Base-by-base conservation (phyloP, 2,329 filamentous ascomycete genomes). In the Aspergillus proliferans region DNA sequence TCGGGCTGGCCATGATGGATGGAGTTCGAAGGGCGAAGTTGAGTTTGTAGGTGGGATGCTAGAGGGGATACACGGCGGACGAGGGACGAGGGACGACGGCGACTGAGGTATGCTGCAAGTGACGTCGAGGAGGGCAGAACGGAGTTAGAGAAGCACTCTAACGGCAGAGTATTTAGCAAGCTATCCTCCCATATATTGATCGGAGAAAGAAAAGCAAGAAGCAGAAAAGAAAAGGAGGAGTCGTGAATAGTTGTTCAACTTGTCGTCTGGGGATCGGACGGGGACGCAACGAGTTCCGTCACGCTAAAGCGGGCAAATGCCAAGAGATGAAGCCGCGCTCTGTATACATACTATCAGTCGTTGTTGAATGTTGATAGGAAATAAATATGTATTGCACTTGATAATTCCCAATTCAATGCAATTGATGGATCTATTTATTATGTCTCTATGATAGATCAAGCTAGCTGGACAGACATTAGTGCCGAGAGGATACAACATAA, bases 1-100 rank as follows among this genome's bases (percentile, higher is more conserved):
- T 81, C 56, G 70, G 62, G 58, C 61, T 74, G 56, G 74, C 71
- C 75, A 78, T 77, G 56, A 58, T 53, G 62, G 10, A 57, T 57
- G 57, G 55, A 55, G 43, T 54, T 50, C 47, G 53, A 53, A 48
- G 53, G 57, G 51, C 52, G 51, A 48, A 55, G 51, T 47, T 18
- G 44, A 42, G 41, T n/a, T 49, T 47, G 46, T 45, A 38, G 49
- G 48, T 34, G 47, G 50, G 50, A 47, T 51, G 49, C 24, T 57
- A 58, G 62, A 59, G 57, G 56, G 59, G 59, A 55, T 58, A 59
- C 53, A 62, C 53, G 57, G 47, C 45, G 48, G 47, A 42, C 40
- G 45, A 46, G 43, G 15, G 15, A 48, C 21, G 44, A 36, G 45
- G 46, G 36, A 47, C 42, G 47, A 30, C 26, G 26, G 26, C 26